Percentiles rank a stretch among this genome's conserved stretches.
phyloP scores from a whole-genome alignment of 352 stramenopile genomes.

The Bremia lactucae region DNA sequence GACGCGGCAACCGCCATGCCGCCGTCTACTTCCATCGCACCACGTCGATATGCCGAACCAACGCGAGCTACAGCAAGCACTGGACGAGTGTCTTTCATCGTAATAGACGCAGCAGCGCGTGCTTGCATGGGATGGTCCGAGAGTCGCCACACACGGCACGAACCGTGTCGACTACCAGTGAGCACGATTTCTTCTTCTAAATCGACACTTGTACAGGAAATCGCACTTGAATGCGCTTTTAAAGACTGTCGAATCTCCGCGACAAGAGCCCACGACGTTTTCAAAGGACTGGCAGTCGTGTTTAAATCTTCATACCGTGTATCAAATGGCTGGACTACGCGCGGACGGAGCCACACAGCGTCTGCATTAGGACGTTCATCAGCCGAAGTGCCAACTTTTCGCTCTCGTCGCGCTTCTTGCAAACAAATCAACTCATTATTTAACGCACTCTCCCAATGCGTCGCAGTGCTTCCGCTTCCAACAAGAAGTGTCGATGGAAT shows the following conservation, averaged over 20 bases:
- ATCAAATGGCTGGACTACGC: constrained; percentile 20
- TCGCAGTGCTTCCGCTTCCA: constrained; percentile 9
- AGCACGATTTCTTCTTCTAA: constrained; percentile 48
- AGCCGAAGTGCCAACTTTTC: constrained; percentile 17
- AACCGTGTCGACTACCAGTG: constrained; percentile 65
- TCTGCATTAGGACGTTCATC: constrained; percentile 18
- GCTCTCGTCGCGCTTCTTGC: constrained; percentile 43
- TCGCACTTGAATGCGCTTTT: constrained; percentile 52
- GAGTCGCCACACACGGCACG: constrained; percentile 59
- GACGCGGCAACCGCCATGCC: constrained; percentile 33
- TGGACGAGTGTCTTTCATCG: constrained; percentile 9
- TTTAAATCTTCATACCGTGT: constrained; percentile 16
- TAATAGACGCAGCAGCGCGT: constrained; percentile 8
- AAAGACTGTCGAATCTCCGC: constrained; percentile 43
- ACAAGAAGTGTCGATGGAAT: constrained; percentile 30
- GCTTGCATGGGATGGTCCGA: constrained; percentile 35
- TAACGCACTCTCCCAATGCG: constrained; percentile 34
- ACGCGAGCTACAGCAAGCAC: constrained; percentile 18
- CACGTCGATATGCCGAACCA: constrained; percentile 1
- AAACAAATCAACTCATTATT: constrained; percentile 40
- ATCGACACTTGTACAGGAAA: constrained; percentile 45
- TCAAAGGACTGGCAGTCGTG: constrained; percentile 5
- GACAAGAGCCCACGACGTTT: constrained; percentile 19
- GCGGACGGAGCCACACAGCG: constrained; percentile 24
- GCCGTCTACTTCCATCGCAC: constrained; percentile 11